These are phyloP conservation scores for Coemansia guatemalensis DNA, from an alignment of 192 early-diverging fungal species.

Conservation along the genomic window DNA sequence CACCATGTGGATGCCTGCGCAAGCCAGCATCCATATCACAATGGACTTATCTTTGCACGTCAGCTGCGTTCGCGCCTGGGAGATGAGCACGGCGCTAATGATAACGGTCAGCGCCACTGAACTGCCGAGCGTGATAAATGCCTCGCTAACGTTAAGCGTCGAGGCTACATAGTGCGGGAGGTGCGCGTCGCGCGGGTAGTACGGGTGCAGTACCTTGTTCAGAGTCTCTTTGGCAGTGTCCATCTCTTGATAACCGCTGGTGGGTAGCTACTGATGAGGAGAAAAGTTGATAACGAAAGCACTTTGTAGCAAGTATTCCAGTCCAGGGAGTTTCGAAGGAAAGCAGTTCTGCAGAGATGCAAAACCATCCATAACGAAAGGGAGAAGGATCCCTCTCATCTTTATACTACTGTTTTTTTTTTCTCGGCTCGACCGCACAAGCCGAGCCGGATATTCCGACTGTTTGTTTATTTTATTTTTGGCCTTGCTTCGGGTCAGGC, in stretches of 20 bases:
- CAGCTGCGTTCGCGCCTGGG: conserved; percentile 18
- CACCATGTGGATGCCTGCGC: conserved; percentile 76
- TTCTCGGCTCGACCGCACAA: neutral
- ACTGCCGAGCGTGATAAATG: conserved; percentile 33
- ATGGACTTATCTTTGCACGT: conserved; percentile 51
- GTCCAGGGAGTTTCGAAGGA: neutral
- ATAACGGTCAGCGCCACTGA: conserved; percentile 19
- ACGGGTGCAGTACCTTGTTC: conserved; percentile 26
- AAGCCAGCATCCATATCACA: conserved; percentile 83
- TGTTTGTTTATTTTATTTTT: conserved; percentile 13
- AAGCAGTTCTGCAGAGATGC: neutral
- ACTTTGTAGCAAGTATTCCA: neutral
- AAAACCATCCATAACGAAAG: neutral
- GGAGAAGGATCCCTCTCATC: neutral
- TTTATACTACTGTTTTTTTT: neutral
- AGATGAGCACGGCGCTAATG: conserved; percentile 23
- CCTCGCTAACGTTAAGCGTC: conserved; percentile 31
- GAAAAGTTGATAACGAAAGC: neutral
- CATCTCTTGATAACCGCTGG: conserved; percentile 2
- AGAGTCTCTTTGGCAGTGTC: conserved; percentile 3
- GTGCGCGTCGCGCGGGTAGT: conserved; percentile 38
- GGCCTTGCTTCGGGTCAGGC: neutral
- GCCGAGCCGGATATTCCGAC: conserved; percentile 19
- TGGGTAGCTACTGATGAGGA: neutral
- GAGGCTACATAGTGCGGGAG: conserved; percentile 47